A percentile compares a stretch with the other conserved stretches of the same genome.
Evolutionary conservation across 768 basidiomycete genomes (phyloP).

Genomic region (Podaxis rugospora): DNA sequence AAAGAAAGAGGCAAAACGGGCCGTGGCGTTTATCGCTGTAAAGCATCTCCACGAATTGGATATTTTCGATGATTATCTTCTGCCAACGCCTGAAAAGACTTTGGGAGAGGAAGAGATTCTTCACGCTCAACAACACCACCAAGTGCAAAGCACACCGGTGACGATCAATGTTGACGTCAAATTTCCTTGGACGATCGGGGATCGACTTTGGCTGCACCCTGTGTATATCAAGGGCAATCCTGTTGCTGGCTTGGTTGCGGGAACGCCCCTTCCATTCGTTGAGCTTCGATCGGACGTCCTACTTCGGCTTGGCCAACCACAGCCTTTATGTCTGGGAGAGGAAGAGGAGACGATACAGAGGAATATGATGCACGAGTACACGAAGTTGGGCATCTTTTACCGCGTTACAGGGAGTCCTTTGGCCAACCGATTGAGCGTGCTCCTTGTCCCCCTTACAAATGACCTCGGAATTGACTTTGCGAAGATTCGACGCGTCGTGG

Average conservation of each 20-base stretch:
- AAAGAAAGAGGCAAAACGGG: constrained; percentile 81
- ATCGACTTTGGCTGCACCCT: constrained; percentile 59
- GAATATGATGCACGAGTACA: constrained; percentile 60
- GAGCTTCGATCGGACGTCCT: constrained; percentile 37
- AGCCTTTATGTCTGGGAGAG: constrained; percentile 34
- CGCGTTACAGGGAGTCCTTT: constrained; percentile 59
- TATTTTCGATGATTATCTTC: constrained; percentile 78
- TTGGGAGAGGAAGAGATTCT: constrained; percentile 48
- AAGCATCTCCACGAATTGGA: constrained; percentile 62
- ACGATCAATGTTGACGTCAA: constrained; percentile 57
- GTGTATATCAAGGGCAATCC: constrained; percentile 46
- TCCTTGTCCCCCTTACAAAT: constrained; percentile 60
- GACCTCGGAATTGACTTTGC: constrained; percentile 51
- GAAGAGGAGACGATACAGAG: constrained; percentile 45
- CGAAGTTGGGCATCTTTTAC: constrained; percentile 55
- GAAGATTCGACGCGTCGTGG: constrained; percentile 46
- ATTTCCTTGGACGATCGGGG: constrained; percentile 62
- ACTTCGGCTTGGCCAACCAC: constrained; percentile 22
- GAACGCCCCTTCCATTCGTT: constrained; percentile 46
- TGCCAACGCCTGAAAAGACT: constrained; percentile 57
- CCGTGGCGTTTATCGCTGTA: constrained; percentile 77
- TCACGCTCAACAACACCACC: constrained; percentile 33
- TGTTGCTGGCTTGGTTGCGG: constrained; percentile 64
- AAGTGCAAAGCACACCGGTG: constrained; percentile 40
- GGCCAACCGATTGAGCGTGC: constrained; percentile 47